Evolutionary conservation across 768 basidiomycete species (phyloP).

Genomic region (Hygrophorus pudorinus): DNA sequence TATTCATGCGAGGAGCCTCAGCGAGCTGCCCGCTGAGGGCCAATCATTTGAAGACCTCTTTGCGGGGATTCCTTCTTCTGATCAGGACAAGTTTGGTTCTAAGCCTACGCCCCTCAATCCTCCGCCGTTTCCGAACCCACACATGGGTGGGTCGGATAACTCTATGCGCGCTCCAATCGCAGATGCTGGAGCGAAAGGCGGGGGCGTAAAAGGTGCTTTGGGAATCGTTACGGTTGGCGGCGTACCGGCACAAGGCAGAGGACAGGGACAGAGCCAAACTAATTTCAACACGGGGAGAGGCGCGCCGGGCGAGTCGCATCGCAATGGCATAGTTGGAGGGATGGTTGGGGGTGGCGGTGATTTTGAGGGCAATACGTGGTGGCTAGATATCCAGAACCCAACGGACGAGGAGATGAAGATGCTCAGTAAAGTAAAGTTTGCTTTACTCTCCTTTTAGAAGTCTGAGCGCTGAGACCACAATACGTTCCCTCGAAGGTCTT

Average conservation of each 20-base stretch:
- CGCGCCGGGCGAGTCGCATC: neutral
- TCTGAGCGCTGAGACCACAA: neutral
- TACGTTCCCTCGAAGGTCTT: slow-evolving; percentile 56
- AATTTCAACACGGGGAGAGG: neutral
- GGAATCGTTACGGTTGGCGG: neutral
- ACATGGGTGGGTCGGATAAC: neutral
- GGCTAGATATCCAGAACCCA: slow-evolving; percentile 88
- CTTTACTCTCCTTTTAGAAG: neutral
- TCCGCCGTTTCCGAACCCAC: neutral
- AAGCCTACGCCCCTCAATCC: neutral
- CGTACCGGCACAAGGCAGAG: neutral
- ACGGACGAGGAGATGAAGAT: slow-evolving; percentile 99
- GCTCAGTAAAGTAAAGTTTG: slow-evolving; percentile 66
- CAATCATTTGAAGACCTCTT: slow-evolving; percentile 93
- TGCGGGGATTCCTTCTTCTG: slow-evolving; percentile 31
- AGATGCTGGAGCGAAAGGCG: too few relatives aligned
- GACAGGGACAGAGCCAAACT: neutral
- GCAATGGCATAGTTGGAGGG: slow-evolving; percentile 9
- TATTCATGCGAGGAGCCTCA: slow-evolving; percentile 87
- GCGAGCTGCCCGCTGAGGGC: slow-evolving; percentile 88
- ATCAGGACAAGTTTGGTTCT: neutral
- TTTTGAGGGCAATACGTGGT: slow-evolving; percentile 83
- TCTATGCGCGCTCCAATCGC: neutral
- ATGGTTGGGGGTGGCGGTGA: slow-evolving; percentile 23
- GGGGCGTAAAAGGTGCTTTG: neutral